Conservation (phyloP, 1,139 yeast species). For the Debaryomyces sp. region DNA sequence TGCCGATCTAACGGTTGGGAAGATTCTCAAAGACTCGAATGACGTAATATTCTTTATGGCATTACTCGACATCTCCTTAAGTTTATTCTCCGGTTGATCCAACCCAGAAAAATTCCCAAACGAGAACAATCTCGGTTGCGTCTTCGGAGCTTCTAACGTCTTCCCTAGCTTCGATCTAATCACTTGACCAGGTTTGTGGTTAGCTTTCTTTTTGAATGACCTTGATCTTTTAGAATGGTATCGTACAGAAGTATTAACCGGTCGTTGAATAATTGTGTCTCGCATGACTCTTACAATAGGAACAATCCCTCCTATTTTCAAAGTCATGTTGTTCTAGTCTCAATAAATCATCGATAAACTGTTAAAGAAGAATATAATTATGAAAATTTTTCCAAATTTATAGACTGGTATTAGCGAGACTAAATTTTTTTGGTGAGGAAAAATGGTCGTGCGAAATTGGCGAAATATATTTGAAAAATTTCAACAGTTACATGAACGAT, state of each 20-base stretch:
- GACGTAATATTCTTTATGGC: constrained; percentile 53
- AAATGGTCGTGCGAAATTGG: background rate
- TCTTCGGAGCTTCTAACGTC: constrained; percentile 14
- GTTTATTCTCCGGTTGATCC: constrained; percentile 21
- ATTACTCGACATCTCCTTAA: constrained; percentile 23
- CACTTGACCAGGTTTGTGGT: constrained; percentile 8
- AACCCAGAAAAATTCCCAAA: constrained; percentile 33
- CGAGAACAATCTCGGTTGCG: constrained; percentile 12
- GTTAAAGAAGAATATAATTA: background rate
- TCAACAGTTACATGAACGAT: constrained; percentile 1
- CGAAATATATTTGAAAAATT: constrained; percentile 4
- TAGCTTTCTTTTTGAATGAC: constrained; percentile 3
- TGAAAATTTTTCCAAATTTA: constrained; percentile 5
- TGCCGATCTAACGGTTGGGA: constrained; percentile 68
- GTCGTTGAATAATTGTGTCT: background rate
- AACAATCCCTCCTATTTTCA: background rate
- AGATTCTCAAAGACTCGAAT: constrained; percentile 66
- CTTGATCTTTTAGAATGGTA: constrained; percentile 6
- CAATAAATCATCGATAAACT: background rate
- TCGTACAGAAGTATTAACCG: background rate
- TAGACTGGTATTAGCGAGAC: constrained; percentile 2
- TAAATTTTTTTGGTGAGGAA: background rate
- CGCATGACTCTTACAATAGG: constrained; percentile 3
- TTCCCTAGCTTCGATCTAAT: constrained; percentile 10
- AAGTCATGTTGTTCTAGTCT: constrained; percentile 1